Evolutionary conservation across 805 yeast genomes (phyloP), one percentile per base, ranked within the genome.

Genomic region (Yamadazyma kitorensis): DNA sequence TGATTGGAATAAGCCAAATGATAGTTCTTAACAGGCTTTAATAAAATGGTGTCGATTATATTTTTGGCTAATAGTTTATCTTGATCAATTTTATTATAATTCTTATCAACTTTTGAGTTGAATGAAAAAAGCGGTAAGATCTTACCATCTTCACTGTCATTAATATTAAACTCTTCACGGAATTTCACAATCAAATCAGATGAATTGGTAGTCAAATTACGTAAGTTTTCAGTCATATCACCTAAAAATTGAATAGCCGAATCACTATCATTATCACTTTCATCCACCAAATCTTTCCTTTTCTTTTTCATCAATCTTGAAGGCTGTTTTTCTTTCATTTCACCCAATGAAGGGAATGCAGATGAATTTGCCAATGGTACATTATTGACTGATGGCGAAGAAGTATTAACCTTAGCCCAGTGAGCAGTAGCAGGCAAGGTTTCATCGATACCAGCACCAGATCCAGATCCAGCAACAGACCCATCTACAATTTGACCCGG

Each of bases 341-440:
- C 72, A 4, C 79, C 78, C 40, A 78, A 61, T 1, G 83, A 69
- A 31, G 84, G 82, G 66, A 79, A 78, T 2, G 82, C 75, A 4
- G 76, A 67, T 11, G 72, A 52, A 47, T 72, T 67, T 3, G 78
- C 64, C 43, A 72, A 52, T 15, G 64, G 59, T 5, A 60, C 51
- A 41, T 51, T 55, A 33, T 49, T 52, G 6, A 57, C 59, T 4
- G 70, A 49, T 6, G 75, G 72, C 22, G 56, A 52, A 10, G 42
- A 45, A 10, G 52, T 39, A 23, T 41, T 38, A 16, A 44, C 47
- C 39, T 55, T 58, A 5, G 68, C 67, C 89, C 89, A 82, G 4
- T 83, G 77, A 1, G 82, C 86, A 13, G 87, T 74, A 1, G 82
- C 72, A 6, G 93, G 93, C 33, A 85, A 68, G 4, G 57, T 61